Evolutionary conservation across 169 alveolate genomes (phyloP).

Genomic region (Plasmodium cynomolgi): DNA sequence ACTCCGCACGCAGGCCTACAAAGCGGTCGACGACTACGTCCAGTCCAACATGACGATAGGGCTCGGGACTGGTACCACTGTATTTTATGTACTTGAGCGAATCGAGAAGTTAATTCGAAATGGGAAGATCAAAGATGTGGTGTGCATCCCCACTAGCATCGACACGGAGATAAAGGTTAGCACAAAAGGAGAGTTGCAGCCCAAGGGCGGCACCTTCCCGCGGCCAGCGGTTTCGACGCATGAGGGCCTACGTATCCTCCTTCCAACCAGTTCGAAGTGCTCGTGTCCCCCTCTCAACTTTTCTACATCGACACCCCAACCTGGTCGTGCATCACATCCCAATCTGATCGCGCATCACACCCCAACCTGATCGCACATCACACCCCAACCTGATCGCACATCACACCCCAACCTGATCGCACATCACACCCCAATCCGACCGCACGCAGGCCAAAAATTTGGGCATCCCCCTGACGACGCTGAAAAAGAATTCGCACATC

Average conservation of each 20-base stretch:
- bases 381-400: background rate
- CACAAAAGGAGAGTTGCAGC: background rate
- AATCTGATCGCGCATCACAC: too few species aligned
- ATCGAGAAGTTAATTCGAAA: slow-evolving; percentile 77
- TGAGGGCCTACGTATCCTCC: background rate
- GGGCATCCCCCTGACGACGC: slow-evolving; percentile 80
- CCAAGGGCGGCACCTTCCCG: background rate
- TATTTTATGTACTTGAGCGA: slow-evolving; percentile 85
- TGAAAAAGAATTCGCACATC: slow-evolving; percentile 71
- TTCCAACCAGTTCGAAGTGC: background rate
- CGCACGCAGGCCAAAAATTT: slow-evolving; percentile 79
- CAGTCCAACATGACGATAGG: slow-evolving; percentile 84
- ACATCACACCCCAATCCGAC: too few species aligned
- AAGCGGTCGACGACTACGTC: slow-evolving; percentile 87
- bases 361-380: background rate
- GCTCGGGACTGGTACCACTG: slow-evolving; percentile 90
- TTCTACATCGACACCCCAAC: background rate
- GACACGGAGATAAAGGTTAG: slow-evolving; percentile 81
- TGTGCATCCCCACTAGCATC: slow-evolving; percentile 86
- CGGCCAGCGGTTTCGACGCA: background rate
- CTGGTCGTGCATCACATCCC: too few species aligned
- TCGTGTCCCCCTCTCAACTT: background rate
- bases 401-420: background rate
- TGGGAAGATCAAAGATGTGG: slow-evolving; percentile 79
- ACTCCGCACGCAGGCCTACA: slow-evolving; percentile 77